Evolutionary conservation across 108 stramenopile species (phyloP).

Genomic region (Skeletonema potamos): DNA sequence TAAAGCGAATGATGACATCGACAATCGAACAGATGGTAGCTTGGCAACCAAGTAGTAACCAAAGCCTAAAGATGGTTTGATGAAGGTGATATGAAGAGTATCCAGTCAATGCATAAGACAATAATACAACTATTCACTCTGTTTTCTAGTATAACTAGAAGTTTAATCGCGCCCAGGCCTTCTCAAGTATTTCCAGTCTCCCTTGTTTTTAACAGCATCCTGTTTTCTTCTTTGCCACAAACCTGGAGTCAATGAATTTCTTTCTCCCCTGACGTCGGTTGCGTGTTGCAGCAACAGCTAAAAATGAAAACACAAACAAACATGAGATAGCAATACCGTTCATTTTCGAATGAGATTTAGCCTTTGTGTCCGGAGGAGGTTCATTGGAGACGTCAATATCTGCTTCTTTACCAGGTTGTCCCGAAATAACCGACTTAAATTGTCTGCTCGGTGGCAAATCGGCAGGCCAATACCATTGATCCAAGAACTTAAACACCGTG

Average conservation of each 20-base stretch:
- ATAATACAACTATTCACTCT: neutral
- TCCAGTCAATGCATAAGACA: neutral
- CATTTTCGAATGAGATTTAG: neutral
- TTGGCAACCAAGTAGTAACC: too few relatives aligned
- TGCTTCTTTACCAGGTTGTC: conserved; percentile 8
- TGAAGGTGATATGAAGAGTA: neutral
- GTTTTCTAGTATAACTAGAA: too few relatives aligned
- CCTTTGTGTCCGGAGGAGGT: neutral
- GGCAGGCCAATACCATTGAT: conserved; percentile 36
- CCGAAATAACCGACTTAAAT: conserved; percentile 18
- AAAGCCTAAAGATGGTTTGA: neutral
- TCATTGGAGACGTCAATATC: neutral
- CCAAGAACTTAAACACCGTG: conserved; percentile 27
- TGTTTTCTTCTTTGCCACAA: neutral
- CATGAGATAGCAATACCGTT: neutral
- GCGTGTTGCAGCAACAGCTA: neutral
- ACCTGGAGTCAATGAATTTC: conserved; percentile 10
- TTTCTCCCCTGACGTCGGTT: conserved; percentile 6
- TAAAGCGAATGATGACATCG: neutral
- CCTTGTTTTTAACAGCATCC: neutral
- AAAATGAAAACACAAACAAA: neutral
- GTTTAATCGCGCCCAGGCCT: too few relatives aligned
- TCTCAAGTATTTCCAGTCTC: neutral
- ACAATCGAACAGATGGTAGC: neutral
- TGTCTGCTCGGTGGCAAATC: conserved; percentile 6